A percentile compares a stretch with the other conserved stretches of the same genome.
These are phyloP conservation scores for Fusarium sp. DNA, from an alignment of 2,329 filamentous ascomycete species.

Conservation along the genomic window DNA sequence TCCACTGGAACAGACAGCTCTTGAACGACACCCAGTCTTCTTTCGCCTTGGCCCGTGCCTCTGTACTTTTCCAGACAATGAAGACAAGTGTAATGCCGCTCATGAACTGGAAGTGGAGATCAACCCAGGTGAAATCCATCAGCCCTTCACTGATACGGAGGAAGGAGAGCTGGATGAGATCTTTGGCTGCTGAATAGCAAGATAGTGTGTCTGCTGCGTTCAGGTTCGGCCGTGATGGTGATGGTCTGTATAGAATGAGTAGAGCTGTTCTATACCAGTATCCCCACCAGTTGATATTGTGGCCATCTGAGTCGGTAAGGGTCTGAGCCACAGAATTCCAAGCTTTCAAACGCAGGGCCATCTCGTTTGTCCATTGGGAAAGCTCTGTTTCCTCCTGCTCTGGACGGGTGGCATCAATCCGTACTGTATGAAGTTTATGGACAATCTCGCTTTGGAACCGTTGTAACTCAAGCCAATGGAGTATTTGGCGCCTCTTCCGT, in stretches of 20 bases:
- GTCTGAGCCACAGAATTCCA: constrained; percentile 7
- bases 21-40: constrained; percentile 20
- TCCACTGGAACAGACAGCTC: constrained; percentile 13
- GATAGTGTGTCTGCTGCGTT: not conserved
- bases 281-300: constrained; percentile 21
- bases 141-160: constrained; percentile 13
- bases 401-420: fast-evolving
- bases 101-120: constrained; percentile 25
- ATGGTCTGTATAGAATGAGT: constrained; percentile 22
- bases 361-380: not conserved
- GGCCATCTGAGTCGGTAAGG: not conserved
- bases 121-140: constrained; percentile 23
- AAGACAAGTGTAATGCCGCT: constrained; percentile 13
- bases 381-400: fast-evolving
- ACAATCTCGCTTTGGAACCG: constrained; percentile 11
- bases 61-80: constrained; percentile 10
- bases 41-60: not conserved
- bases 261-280: constrained; percentile 20
- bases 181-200: constrained; percentile 14
- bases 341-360: not conserved
- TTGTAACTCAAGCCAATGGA: constrained; percentile 22
- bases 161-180: constrained; percentile 17
- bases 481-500: not conserved
- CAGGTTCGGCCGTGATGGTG: not conserved
- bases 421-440: not conserved